Evolutionary conservation across 2,329 filamentous ascomycete species (phyloP), one percentile per base, ranked within the genome.

Genomic region (Juglanconis oblonga): DNA sequence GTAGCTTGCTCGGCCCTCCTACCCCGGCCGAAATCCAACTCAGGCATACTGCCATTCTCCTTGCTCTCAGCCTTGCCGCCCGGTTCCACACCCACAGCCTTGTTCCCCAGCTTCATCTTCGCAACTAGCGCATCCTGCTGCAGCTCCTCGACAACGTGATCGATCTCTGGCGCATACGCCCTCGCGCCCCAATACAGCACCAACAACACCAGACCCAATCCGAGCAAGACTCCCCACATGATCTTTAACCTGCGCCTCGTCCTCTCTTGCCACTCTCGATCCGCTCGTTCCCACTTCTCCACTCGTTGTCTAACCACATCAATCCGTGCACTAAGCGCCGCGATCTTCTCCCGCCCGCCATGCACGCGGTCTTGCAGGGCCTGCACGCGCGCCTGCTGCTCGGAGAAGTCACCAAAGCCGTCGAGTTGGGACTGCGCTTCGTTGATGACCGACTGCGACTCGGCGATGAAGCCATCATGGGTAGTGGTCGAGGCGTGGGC

Each of bases 181-280:
- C 42, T 54, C 3, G 61, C 61, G 14, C 61, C 70, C 6, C 75
- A 63, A 38, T 79, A 71, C 31, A 83, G 65, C 7, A 84, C 71
- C 3, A 81, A 62, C 17, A 84, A 61, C 2, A 83, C 65, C 40
- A 88, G 76, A 4, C 76, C 70, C 38, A 81, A 61, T 8, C 78
- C 70, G 29, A 76, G 82, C 62, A 81, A 82, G 63, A 86, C 78
- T 44, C 85, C 79, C 86, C 87, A 91, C 51, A 89, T 74, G 24
- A 83, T 79, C 65, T 82, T 84, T 63, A 91, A 75, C 53, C 87
- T 81, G 69, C 77, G 79, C 62, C 85, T 77, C n/a, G 86, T 89
- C 67, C 79, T 84, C 67, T 89, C 86, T 73, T 90, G 84, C 80
- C 87, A 88, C 67, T 86, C 84, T 52, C 77, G 79, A 72, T 92